Percentiles rank a stretch among this genome's conserved stretches.
Evolutionary conservation across 2,329 filamentous ascomycete genomes (phyloP).

Genomic region (Epicoccum sorghinum): DNA sequence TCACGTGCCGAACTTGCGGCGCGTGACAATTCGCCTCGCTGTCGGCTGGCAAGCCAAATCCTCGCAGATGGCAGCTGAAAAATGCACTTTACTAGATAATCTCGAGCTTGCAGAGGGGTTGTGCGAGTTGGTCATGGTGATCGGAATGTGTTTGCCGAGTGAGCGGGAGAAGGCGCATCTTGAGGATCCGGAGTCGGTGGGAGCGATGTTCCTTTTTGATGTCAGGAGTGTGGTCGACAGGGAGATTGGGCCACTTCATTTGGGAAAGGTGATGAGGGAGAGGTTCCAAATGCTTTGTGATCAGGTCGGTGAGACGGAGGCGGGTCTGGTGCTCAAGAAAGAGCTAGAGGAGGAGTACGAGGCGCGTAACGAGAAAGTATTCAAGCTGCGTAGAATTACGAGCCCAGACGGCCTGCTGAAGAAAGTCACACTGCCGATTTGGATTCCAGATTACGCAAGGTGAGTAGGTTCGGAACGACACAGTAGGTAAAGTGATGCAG

Average conservation of each 20-base stretch:
- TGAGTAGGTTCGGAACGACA: neutral
- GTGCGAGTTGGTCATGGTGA: neutral
- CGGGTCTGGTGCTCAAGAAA: neutral
- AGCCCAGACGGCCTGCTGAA: neutral
- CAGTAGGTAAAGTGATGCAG: neutral
- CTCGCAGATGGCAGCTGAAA: neutral
- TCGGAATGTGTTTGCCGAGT: neutral
- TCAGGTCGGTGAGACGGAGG: neutral
- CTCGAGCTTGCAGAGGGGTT: conserved; percentile 1
- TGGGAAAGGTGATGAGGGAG: neutral
- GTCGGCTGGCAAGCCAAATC: neutral
- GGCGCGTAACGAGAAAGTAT: neutral
- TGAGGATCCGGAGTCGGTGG: neutral
- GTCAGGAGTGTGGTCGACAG: conserved; percentile 1
- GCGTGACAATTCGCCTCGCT: neutral
- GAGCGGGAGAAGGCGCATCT: neutral
- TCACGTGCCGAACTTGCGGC: neutral
- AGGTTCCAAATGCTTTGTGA: neutral
- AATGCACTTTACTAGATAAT: neutral
- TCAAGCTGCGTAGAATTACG: neutral
- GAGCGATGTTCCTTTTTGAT: neutral
- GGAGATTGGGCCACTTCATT: neutral
- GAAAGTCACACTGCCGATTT: neutral
- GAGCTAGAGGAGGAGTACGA: neutral
- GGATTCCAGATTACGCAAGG: neutral